Evolutionary conservation across 257 asterid species (phyloP).

Genomic region (Solanum virginianum): DNA sequence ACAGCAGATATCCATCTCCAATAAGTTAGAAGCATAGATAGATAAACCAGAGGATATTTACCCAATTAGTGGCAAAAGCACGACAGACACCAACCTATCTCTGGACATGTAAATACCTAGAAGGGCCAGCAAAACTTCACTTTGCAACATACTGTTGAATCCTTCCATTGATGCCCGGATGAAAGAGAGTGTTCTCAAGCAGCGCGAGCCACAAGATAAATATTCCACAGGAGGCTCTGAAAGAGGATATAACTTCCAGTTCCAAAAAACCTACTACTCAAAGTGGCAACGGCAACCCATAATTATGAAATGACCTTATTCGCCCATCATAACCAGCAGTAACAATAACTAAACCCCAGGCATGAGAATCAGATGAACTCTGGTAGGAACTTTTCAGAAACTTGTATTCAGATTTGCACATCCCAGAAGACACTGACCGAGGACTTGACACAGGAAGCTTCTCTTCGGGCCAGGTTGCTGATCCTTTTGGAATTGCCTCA

Average conservation of each 20-base stretch:
- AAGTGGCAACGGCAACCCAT: slow-evolving; percentile 66
- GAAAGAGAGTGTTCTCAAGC: neutral
- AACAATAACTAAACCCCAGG: slow-evolving; percentile 83
- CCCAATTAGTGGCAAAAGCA: neutral
- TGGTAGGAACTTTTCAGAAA: slow-evolving; percentile 58
- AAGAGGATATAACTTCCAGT: neutral
- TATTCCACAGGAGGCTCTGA: neutral
- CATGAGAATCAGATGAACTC: slow-evolving; percentile 48
- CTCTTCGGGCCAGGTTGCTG: slow-evolving; percentile 99
- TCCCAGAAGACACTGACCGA: slow-evolving; percentile 9
- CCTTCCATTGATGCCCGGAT: neutral
- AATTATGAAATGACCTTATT: slow-evolving; percentile 76
- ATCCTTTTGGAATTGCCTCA: slow-evolving; percentile 49
- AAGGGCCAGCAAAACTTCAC: neutral
- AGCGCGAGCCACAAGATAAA: neutral
- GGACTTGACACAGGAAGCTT: slow-evolving; percentile 55
- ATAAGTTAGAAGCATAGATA: neutral
- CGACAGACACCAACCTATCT: neutral
- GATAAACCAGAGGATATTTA: neutral
- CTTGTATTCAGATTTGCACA: slow-evolving; percentile 63
- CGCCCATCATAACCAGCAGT: slow-evolving; percentile 89
- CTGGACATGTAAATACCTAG: neutral
- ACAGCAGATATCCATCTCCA: neutral
- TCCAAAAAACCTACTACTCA: slow-evolving; percentile 9
- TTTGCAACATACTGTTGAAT: neutral